Base-by-base conservation (phyloP, 371 early-diverging fungal genomes). In the Mucor indicus region DNA sequence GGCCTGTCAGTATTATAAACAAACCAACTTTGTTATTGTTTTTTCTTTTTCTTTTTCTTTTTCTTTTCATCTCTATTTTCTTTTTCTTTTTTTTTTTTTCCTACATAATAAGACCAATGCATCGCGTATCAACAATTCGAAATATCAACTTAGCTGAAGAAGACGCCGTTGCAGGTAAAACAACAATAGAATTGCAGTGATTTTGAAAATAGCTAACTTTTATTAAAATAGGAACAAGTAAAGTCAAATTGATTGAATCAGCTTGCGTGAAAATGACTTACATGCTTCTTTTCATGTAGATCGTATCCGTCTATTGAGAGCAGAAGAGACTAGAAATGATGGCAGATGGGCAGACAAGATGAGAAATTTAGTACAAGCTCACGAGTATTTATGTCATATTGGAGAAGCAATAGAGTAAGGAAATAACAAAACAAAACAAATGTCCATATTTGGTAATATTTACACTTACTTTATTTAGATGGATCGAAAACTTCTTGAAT, bases 351-450 rank as follows among this genome's bases (percentile, higher is more conserved):
- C 98, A 85, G 99, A 99, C 62, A 73, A 80, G 21, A 89, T 95
- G 71, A 84, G 99, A 52, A 81, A 84, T 36, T 86, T 91, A 31
- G 67, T 98, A 21, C 92, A 90, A 50, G 95, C 96, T 4, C 98
- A 98, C 68, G 99, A 99, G 70, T 99, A 99, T 58, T 81, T 99
- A 6, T 99, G 99, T 62, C 98, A 97, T 55, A 88, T 99, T 44
- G 96, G 96, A 53, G 99, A 99, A 79, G 99, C 99, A 2, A 96
- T 96, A 77, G 93, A 98, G 88, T 98, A 85, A 68, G 81, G 57
- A 20, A 25, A 1, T 1, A 38, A 13, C 9, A 7, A 10, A 32
- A 25, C n/a, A 51, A 35, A 23, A 40, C 53, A 39, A 59, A 30
- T n/a, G 3, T 22, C 51, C 32, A 36, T 31, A 47, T 55, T 42